Percentiles rank a stretch among this genome's conserved stretches.
Conservation (phyloP, 192 early-diverging fungal genomes). For the Umbelopsis isabellina region DNA sequence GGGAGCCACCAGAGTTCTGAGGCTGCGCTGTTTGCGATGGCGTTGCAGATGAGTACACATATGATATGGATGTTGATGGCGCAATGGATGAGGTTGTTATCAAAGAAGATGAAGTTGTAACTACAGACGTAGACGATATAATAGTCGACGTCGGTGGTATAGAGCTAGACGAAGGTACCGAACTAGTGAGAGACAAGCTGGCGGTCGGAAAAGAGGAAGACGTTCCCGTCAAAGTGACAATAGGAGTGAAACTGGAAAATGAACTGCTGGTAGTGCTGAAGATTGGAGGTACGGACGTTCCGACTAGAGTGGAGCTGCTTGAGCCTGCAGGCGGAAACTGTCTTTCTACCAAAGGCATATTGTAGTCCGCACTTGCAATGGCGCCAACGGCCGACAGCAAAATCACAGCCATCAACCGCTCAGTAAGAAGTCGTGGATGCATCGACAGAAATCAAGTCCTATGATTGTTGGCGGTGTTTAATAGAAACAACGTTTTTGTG, state of each 20-base stretch:
- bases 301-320: neutral
- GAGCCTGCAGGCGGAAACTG: too few relatives aligned
- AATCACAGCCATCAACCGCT: too few relatives aligned
- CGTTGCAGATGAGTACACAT: neutral
- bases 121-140: neutral
- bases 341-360: too few relatives aligned
- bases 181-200: neutral
- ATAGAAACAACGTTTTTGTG: too few relatives aligned
- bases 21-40: slow-evolving; percentile 6
- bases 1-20: slow-evolving; percentile 2
- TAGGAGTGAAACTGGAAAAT: slow-evolving; percentile 5
- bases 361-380: too few relatives aligned
- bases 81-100: neutral
- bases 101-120: neutral
- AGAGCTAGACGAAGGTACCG: too few relatives aligned
- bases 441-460: too few relatives aligned
- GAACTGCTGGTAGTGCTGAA: neutral
- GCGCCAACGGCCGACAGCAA: too few relatives aligned
- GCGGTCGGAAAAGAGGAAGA: neutral
- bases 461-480: too few relatives aligned
- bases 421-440: too few relatives aligned
- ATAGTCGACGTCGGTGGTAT: neutral
- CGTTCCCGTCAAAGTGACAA: neutral
- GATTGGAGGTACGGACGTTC: neutral
- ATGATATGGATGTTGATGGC: neutral